A percentile compares a stretch with the other conserved stretches of the same genome.
phyloP scores from a whole-genome alignment of 2,329 filamentous ascomycete genomes.

The Talaromyces sp. region DNA sequence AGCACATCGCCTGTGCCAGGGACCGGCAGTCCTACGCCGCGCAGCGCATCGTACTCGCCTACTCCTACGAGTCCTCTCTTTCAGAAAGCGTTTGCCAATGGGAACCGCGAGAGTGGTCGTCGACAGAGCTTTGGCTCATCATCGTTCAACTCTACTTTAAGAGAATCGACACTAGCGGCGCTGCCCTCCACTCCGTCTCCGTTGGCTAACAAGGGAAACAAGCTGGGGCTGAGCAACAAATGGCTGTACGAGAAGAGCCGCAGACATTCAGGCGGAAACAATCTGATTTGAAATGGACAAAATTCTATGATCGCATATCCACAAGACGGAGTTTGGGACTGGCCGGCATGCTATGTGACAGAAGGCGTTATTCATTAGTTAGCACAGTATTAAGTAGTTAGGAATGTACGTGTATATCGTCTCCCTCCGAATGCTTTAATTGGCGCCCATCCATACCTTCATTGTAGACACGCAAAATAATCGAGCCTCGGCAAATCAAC shows the following conservation, averaged over 20 bases:
- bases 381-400: neutral
- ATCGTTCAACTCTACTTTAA: slow-evolving; percentile 35
- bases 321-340: slow-evolving; percentile 8
- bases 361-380: neutral
- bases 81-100: slow-evolving; percentile 58
- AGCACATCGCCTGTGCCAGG: slow-evolving; percentile 33
- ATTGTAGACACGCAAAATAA: neutral
- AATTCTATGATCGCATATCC: neutral
- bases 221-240: slow-evolving; percentile 78
- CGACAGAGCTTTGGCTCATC: slow-evolving; percentile 59
- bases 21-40: slow-evolving; percentile 29
- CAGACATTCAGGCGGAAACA: slow-evolving; percentile 32
- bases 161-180: slow-evolving; percentile 47
- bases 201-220: slow-evolving; percentile 58
- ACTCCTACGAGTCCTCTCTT: slow-evolving; percentile 53
- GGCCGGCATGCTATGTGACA: neutral
- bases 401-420: neutral
- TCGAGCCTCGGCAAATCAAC: neutral
- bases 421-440: neutral
- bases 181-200: slow-evolving; percentile 65
- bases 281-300: slow-evolving; percentile 2
- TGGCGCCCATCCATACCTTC: neutral
- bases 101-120: slow-evolving; percentile 36
- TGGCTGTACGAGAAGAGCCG: slow-evolving; percentile 84
- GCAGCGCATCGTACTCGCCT: slow-evolving; percentile 46